Evolutionary conservation across 345 rosid species (phyloP), one percentile per base, ranked within the genome.

Genomic region (Linum trigynum): DNA sequence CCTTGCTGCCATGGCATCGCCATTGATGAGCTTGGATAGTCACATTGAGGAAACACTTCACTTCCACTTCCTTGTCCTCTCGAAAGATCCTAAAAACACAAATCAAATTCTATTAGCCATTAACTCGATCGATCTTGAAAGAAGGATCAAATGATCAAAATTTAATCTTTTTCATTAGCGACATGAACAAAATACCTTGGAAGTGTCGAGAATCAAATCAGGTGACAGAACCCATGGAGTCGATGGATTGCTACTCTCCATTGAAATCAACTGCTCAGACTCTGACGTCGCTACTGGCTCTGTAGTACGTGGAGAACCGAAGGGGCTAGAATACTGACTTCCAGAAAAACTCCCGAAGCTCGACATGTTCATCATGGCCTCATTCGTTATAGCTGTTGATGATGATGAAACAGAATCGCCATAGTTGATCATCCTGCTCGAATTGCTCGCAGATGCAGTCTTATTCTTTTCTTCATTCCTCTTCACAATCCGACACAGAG

Each of bases 401-500:
- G 67, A 57, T 38, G 72, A n/a, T n/a, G 85, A 60, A 38, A 65
- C 60, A 12, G 69, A 42, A 63, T 82, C 83, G 12, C 42, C 77
- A 72, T 48, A 9, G 14, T 41, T 64, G 75, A 81, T 78, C 0
- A 82, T 74, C 67, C 81, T 72, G 41, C 67, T 78, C 0, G 62
- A 61, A 51, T 16, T 75, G 75, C 53, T 83, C 55, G 55, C 36
- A 11, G 69, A 81, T 0, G 71, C 55, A 10, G 60, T 72, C 75
- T 88, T 91, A 43, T 64, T 78, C 1, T 74, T 62, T n/a, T 63
- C 63, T 64, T 84, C 91, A 17, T 83, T 87, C 81, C 71, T 84
- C 60, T 87, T 89, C 17, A 83, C 55, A 53, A 92, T 85, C 42
- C 89, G 95, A 65, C 96, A 92, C 79, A 89, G 62, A 45, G 92